phyloP scores from a whole-genome alignment of 805 yeast genomes.

The Pichia cabralensis region DNA sequence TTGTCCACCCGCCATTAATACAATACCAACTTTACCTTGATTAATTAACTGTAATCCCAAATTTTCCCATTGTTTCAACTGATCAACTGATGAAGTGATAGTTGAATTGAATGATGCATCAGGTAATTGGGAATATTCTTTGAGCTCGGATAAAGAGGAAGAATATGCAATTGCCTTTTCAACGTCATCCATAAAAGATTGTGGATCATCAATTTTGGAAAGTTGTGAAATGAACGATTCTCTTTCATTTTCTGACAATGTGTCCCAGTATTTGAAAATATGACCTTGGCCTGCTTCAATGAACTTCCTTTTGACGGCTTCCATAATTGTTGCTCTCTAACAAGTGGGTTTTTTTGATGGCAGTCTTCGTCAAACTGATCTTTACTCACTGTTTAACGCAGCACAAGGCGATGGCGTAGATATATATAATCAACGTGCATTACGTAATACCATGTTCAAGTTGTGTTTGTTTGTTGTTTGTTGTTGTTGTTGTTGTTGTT shows the following conservation, averaged over 20 bases:
- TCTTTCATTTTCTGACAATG: constrained; percentile 28
- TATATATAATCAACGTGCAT: too few relatives aligned
- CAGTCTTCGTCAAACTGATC: too few relatives aligned
- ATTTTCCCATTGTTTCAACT: constrained; percentile 22
- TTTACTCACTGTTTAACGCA: too few relatives aligned
- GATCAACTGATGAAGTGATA: constrained; percentile 23
- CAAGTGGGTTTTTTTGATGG: too few relatives aligned
- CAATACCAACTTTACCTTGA: constrained; percentile 71
- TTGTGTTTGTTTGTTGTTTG: too few relatives aligned
- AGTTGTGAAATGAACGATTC: constrained; percentile 32
- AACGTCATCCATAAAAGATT: constrained; percentile 31
- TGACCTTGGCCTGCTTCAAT: constrained; percentile 43
- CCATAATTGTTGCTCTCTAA: too few relatives aligned
- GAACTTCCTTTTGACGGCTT: constrained; percentile 19
- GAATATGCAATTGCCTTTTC: constrained; percentile 35
- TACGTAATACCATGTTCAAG: too few relatives aligned
- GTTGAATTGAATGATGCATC: constrained; percentile 42
- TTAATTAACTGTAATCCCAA: constrained; percentile 62
- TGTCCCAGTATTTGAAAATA: constrained; percentile 38
- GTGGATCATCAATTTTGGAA: constrained; percentile 32
- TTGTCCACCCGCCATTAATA: constrained; percentile 97
- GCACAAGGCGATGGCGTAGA: too few relatives aligned
- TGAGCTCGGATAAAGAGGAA: constrained; percentile 12
- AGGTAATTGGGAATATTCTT: constrained; percentile 42
- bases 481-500: too few relatives aligned